phyloP scores from a whole-genome alignment of 225 moss, liverwort and hornwort species.

The Asterella californica region DNA sequence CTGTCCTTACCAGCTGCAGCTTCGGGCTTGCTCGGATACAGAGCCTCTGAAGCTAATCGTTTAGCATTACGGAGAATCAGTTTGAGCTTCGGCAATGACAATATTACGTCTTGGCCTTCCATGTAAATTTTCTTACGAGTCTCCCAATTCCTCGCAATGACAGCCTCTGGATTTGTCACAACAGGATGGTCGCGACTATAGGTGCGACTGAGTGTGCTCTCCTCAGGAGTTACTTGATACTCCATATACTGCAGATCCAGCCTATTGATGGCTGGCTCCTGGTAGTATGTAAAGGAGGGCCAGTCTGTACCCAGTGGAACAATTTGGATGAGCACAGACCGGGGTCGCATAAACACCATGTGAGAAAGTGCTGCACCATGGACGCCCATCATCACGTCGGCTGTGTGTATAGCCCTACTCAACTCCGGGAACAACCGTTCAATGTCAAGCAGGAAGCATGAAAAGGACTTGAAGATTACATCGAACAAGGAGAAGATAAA shows the following conservation, averaged over 20 bases:
- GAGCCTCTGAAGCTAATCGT: neutral
- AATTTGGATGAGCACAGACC: constrained; percentile 44
- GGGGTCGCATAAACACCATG: constrained; percentile 47
- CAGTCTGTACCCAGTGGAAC: constrained; percentile 49
- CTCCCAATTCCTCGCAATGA: constrained; percentile 40
- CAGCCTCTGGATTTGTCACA: constrained; percentile 36
- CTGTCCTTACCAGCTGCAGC: neutral
- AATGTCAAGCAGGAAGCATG: neutral
- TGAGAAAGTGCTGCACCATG: constrained; percentile 52
- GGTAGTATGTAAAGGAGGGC: constrained; percentile 42
- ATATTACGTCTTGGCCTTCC: constrained; percentile 43
- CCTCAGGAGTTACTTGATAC: constrained; percentile 38
- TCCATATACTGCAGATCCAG: constrained; percentile 45
- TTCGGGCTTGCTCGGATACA: neutral
- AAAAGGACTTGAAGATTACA: no score
- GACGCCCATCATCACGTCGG: constrained; percentile 48
- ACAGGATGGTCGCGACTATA: constrained; percentile 30
- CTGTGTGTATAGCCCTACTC: constrained; percentile 38
- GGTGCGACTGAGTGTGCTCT: constrained; percentile 41
- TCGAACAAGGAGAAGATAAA: neutral
- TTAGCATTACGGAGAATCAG: constrained; percentile 36
- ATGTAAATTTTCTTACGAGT: constrained; percentile 41
- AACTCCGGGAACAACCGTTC: neutral
- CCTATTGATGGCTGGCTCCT: constrained; percentile 41
- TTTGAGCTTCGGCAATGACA: constrained; percentile 27